Conservation (phyloP, 208 protist species). For the Trypanosoma grayi region DNA sequence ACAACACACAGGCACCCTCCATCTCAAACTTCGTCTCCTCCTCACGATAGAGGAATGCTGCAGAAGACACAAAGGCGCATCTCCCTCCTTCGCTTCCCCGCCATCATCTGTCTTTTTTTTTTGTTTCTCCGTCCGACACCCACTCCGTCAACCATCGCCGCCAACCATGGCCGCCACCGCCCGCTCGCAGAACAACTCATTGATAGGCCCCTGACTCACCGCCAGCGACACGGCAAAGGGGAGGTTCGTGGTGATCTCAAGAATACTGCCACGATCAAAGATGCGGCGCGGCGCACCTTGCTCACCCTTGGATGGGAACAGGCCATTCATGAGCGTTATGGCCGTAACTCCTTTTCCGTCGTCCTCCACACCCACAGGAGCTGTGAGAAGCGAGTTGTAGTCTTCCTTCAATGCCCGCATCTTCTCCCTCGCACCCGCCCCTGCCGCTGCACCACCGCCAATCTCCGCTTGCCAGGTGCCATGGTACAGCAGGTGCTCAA, state of each 20-base stretch:
- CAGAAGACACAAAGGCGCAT: too few species aligned
- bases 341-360: slow-evolving; percentile 28
- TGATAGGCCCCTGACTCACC: slow-evolving; percentile 69
- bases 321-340: slow-evolving; percentile 25
- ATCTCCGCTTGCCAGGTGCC: slow-evolving; percentile 33
- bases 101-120: neutral
- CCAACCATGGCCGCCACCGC: slow-evolving; percentile 54
- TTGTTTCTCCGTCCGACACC: neutral
- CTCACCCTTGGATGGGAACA: slow-evolving; percentile 1
- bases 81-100: too few species aligned
- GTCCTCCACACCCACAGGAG: slow-evolving; percentile 16
- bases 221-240: slow-evolving; percentile 85
- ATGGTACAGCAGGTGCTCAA: slow-evolving; percentile 69
- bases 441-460: neutral
- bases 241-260: slow-evolving; percentile 85
- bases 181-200: slow-evolving; percentile 73
- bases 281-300: neutral
- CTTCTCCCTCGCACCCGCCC: neutral
- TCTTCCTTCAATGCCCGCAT: slow-evolving; percentile 35
- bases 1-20: neutral
- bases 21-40: neutral
- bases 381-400: slow-evolving; percentile 36
- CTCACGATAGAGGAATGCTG: too few species aligned
- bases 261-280: slow-evolving; percentile 21
- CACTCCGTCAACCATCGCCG: neutral